These are phyloP conservation scores for Fraxinus baroniana DNA, from an alignment of 305 asterid genomes.

Conservation along the genomic window DNA sequence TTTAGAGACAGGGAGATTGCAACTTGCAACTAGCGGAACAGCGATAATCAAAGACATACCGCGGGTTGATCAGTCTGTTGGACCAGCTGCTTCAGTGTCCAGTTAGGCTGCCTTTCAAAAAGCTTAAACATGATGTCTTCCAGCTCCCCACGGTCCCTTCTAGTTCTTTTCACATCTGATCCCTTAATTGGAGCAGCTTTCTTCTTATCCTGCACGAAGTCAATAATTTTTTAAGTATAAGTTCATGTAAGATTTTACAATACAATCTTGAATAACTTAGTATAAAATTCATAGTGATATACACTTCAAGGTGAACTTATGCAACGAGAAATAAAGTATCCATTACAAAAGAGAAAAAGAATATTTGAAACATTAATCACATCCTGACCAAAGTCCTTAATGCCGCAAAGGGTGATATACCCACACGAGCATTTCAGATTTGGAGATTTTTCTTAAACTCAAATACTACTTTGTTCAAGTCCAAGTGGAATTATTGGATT, in stretches of 20 bases:
- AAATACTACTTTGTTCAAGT: neutral
- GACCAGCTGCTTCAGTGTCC: constrained; percentile 82
- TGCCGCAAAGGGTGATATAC: neutral
- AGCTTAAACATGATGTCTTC: constrained; percentile 92
- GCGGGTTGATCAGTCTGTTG: constrained; percentile 89
- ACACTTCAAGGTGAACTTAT: neutral
- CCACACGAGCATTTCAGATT: neutral
- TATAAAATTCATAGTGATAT: neutral
- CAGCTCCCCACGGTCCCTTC: constrained; percentile 79
- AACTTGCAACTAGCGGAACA: neutral
- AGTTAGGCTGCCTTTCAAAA: constrained; percentile 75
- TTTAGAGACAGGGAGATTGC: neutral
- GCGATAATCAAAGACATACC: constrained; percentile 40
- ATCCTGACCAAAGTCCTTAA: neutral
- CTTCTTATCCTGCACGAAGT: constrained; percentile 62
- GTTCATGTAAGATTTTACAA: constrained; percentile 4
- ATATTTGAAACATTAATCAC: neutral
- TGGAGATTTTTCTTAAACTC: neutral
- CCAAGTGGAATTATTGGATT: neutral
- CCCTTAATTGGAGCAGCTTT: constrained; percentile 67
- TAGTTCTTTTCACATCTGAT: constrained; percentile 69
- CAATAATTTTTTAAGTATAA: constrained; percentile 2
- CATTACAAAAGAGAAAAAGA: neutral
- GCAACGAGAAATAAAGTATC: neutral
- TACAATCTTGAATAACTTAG: neutral